A percentile compares a stretch with the other conserved stretches of the same genome.
Evolutionary conservation across 495 filamentous ascomycete species (phyloP).

Genomic region (Mytilinidion resinicola): DNA sequence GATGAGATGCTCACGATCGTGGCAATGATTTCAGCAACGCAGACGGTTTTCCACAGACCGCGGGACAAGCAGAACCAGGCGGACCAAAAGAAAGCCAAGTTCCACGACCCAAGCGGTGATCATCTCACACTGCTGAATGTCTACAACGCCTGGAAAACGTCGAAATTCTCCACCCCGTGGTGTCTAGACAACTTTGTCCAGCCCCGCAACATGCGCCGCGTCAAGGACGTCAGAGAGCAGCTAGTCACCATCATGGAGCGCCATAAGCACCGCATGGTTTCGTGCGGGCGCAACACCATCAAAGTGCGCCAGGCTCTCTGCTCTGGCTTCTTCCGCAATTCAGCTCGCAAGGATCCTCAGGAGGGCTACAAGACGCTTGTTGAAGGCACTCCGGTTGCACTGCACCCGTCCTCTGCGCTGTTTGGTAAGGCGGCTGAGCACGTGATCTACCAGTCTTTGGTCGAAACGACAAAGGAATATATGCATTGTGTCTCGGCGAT

Average conservation of each 20-base stretch:
- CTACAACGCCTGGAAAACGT: conserved; percentile 89
- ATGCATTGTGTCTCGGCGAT: conserved; percentile 86
- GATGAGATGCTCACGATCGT: conserved; percentile 94
- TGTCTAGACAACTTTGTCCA: conserved; percentile 99
- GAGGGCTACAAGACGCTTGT: conserved; percentile 96
- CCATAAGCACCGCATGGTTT: conserved; percentile 73
- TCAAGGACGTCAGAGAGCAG: conserved; percentile 87
- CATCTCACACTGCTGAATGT: conserved; percentile 94
- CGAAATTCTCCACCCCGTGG: conserved; percentile 78
- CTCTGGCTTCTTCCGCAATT: conserved; percentile 90
- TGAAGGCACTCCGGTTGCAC: conserved; percentile 88
- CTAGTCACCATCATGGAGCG: conserved; percentile 88
- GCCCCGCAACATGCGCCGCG: conserved; percentile 75
- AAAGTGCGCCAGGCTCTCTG: conserved; percentile 90
- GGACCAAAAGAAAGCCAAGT: conserved; percentile 95
- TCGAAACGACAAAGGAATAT: conserved; percentile 93
- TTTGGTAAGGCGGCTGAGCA: conserved; percentile 96
- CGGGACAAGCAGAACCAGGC: conserved; percentile 95
- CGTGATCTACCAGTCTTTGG: conserved; percentile 84
- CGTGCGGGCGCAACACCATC: conserved; percentile 78
- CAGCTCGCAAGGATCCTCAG: conserved; percentile 88
- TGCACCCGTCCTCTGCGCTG: conserved; percentile 83
- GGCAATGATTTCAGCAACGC: conserved; percentile 76
- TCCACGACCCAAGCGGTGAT: conserved; percentile 91
- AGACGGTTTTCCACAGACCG: conserved; percentile 84